Evolutionary conservation across 2,329 filamentous ascomycete species (phyloP).

Genomic region (Ophiostoma angusticollis): DNA sequence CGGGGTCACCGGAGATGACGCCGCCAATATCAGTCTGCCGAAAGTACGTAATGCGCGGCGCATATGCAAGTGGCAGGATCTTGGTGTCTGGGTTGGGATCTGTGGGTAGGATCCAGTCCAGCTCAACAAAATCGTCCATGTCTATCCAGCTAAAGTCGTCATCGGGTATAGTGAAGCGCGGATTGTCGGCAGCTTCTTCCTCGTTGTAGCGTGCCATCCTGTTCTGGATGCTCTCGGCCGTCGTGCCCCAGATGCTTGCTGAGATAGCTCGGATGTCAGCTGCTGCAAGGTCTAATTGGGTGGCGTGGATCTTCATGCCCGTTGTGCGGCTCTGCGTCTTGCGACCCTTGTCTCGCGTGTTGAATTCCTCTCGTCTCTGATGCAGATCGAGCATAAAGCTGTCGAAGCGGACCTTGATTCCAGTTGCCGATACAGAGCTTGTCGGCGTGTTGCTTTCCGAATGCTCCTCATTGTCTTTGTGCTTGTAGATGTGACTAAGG

Average conservation of each 20-base stretch:
- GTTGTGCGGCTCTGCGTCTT: conserved; percentile 71
- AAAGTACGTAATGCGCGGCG: conserved; percentile 95
- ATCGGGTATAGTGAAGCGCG: conserved; percentile 88
- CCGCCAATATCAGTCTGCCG: conserved; percentile 87
- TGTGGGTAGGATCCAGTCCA: conserved; percentile 89
- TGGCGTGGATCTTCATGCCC: conserved; percentile 90
- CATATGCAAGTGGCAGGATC: conserved; percentile 82
- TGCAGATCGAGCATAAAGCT: conserved; percentile 97
- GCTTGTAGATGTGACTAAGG: conserved; percentile 94
- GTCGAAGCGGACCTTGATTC: conserved; percentile 90
- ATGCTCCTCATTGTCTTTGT: conserved; percentile 87
- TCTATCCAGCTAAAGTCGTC: conserved; percentile 95
- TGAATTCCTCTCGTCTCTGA: conserved; percentile 84
- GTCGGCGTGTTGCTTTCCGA: conserved; percentile 55
- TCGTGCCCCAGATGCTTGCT: conserved; percentile 73
- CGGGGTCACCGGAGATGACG: conserved; percentile 64
- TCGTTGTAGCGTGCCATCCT: conserved; percentile 39
- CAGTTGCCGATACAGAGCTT: conserved; percentile 89
- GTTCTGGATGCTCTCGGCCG: conserved; percentile 56
- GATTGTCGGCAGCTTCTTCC: conserved; percentile 54
- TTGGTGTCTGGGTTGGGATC: conserved; percentile 86
- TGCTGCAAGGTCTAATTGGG: conserved; percentile 80
- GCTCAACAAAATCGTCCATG: conserved; percentile 97
- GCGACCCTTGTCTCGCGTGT: conserved; percentile 62
- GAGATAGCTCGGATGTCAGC: conserved; percentile 91